These are phyloP conservation scores for Helotiales sp. DNA, from an alignment of 2,329 filamentous ascomycete genomes.

Conservation along the genomic window DNA sequence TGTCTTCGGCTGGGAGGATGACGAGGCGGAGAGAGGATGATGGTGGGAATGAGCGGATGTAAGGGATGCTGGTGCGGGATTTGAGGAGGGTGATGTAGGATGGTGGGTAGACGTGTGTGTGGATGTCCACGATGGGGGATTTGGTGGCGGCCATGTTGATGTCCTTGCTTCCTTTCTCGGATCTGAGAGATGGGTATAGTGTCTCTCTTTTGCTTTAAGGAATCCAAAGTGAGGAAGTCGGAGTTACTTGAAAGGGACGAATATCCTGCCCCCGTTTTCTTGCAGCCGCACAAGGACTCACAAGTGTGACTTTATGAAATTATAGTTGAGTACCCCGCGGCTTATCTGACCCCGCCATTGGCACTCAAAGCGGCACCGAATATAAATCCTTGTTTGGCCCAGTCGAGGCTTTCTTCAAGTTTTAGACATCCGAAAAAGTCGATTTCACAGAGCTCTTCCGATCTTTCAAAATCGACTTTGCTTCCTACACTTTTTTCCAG, in stretches of 20 bases:
- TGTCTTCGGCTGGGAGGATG: constrained; percentile 64
- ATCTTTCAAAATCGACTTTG: too few species aligned
- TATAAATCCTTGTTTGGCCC: too few species aligned
- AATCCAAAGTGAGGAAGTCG: not conserved
- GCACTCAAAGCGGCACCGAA: not conserved
- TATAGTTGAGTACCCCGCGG: constrained; percentile 19
- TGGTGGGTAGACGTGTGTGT: constrained; percentile 73
- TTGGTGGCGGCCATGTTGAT: constrained; percentile 38
- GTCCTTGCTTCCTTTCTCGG: not conserved
- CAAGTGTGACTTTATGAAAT: constrained; percentile 1
- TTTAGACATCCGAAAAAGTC: too few species aligned
- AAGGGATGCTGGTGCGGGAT: constrained; percentile 66
- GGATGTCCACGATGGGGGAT: constrained; percentile 64
- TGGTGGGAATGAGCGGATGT: constrained; percentile 69
- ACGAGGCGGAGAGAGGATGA: constrained; percentile 66
- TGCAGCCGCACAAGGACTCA: not conserved
- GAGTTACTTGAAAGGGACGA: not conserved
- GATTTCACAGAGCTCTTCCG: too few species aligned
- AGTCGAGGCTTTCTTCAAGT: too few species aligned
- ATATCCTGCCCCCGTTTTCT: not conserved
- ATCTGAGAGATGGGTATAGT: not conserved
- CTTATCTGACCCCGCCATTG: constrained; percentile 19
- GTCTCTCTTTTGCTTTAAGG: not conserved
- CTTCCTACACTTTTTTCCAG: too few species aligned
- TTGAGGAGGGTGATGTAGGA: constrained; percentile 66